Conservation (phyloP, 2,329 filamentous ascomycete species). For the Epichloe baconii region DNA sequence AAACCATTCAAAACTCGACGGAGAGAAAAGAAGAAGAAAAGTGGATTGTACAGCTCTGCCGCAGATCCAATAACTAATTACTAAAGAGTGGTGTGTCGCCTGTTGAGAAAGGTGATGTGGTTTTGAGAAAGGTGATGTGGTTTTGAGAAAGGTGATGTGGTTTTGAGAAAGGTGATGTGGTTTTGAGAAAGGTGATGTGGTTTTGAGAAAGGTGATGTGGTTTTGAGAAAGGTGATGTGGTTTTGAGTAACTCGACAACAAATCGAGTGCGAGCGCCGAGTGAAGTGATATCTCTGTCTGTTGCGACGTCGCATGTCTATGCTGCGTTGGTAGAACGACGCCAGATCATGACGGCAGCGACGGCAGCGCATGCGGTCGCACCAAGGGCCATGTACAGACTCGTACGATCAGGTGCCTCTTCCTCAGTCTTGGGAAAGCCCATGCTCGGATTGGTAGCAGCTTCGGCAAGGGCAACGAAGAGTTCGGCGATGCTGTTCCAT, state of each 20-base stretch:
- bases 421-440: slow-evolving; percentile 80
- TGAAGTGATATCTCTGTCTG: not conserved
- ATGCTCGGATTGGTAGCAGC: slow-evolving; percentile 80
- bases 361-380: slow-evolving; percentile 50
- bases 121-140: not conserved
- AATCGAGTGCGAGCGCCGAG: not conserved
- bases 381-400: slow-evolving; percentile 76
- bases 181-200: not conserved
- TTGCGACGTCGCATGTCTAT: slow-evolving; percentile 8
- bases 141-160: not conserved
- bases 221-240: not conserved
- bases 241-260: not conserved
- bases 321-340: slow-evolving; percentile 39
- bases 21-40: not conserved
- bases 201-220: not conserved
- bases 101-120: not conserved
- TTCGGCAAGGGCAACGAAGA: slow-evolving; percentile 86
- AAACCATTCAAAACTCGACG: not conserved
- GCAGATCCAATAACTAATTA: not conserved
- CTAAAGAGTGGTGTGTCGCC: slow-evolving; percentile 3
- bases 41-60: not conserved
- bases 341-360: slow-evolving; percentile 55
- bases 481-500: slow-evolving; percentile 86
- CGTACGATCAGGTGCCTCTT: slow-evolving; percentile 71
- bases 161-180: not conserved